These are phyloP conservation scores for Lachnellula suecica DNA, from an alignment of 2,329 filamentous ascomycete genomes.

Conservation along the genomic window DNA sequence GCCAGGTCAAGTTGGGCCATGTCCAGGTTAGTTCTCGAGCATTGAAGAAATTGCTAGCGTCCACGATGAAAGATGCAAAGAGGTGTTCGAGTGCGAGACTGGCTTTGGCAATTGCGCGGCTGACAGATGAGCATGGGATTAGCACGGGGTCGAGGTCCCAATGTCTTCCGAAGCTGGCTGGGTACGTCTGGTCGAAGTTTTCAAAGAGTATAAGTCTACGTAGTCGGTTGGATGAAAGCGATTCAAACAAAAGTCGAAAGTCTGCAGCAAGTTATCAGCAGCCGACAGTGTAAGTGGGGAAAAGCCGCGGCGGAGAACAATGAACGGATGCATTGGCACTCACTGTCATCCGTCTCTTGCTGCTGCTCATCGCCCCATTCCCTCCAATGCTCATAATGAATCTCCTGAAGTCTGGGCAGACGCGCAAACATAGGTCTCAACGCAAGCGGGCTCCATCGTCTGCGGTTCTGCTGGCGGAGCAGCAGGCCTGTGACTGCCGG, in stretches of 20 bases:
- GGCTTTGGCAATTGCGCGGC: conserved; percentile 14
- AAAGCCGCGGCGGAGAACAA: conserved; percentile 17
- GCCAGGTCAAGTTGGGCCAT: conserved; percentile 21
- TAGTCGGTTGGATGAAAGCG: conserved; percentile 25
- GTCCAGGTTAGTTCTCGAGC: conserved; percentile 21
- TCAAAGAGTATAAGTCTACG: conserved; percentile 36
- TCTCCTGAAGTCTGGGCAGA: conserved; percentile 37
- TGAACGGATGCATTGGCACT: conserved; percentile 27
- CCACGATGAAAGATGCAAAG: conserved; percentile 22
- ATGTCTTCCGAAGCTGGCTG: conserved; percentile 13
- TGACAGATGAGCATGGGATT: conserved; percentile 22
- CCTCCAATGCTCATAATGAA: conserved; percentile 41
- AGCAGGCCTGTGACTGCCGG: conserved; percentile 35
- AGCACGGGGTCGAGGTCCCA: conserved; percentile 21
- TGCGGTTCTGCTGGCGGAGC: conserved; percentile 38
- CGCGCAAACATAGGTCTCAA: conserved; percentile 35
- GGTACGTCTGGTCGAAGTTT: conserved; percentile 36
- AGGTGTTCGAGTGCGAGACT: conserved; percentile 21
- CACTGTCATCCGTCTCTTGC: conserved; percentile 30
- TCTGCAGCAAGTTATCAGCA: conserved; percentile 22
- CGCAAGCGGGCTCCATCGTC: conserved; percentile 34
- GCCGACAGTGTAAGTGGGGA: conserved; percentile 21
- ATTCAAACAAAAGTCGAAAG: conserved; percentile 30
- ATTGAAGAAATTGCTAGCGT: conserved; percentile 21
- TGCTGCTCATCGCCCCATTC: conserved; percentile 24